These are phyloP conservation scores for Oryza punctata DNA, from an alignment of 176 grass and related monocot species.

Conservation along the genomic window DNA sequence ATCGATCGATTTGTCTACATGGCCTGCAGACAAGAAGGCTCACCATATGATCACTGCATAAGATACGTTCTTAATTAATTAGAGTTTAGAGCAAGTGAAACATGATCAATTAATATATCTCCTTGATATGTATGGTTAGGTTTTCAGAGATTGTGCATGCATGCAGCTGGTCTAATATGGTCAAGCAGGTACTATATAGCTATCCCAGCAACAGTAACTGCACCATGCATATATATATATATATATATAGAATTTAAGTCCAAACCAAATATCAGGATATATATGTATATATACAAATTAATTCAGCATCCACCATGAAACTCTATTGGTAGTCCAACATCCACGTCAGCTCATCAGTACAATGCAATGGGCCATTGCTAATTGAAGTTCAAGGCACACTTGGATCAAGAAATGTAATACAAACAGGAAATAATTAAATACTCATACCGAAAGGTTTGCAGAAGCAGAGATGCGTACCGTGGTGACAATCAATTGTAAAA, in stretches of 20 bases:
- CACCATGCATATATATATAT: conserved; percentile 4
- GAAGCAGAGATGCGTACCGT: too few species aligned
- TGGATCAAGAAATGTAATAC: too few species aligned
- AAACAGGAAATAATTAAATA: too few species aligned
- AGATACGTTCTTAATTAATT: background rate
- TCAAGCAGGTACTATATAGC: conserved; percentile 31
- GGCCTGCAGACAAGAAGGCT: conserved; percentile 23
- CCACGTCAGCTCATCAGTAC: too few species aligned
- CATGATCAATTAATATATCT: conserved; percentile 21
- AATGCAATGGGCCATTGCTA: too few species aligned
- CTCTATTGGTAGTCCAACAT: too few species aligned
- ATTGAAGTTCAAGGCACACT: too few species aligned
- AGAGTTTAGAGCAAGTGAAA: conserved; percentile 17
- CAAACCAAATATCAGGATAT: background rate
- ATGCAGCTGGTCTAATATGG: background rate
- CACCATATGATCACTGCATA: conserved; percentile 21
- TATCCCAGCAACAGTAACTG: background rate
- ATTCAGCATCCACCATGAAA: too few species aligned
- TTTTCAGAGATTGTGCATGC: background rate
- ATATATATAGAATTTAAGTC: too few species aligned
- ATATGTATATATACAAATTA: background rate
- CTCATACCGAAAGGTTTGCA: too few species aligned
- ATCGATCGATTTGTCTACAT: background rate
- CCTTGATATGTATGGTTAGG: background rate
- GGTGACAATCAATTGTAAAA: too few species aligned